phyloP scores from a whole-genome alignment of 2,329 filamentous ascomycete genomes.

The Phialocephala sp. region DNA sequence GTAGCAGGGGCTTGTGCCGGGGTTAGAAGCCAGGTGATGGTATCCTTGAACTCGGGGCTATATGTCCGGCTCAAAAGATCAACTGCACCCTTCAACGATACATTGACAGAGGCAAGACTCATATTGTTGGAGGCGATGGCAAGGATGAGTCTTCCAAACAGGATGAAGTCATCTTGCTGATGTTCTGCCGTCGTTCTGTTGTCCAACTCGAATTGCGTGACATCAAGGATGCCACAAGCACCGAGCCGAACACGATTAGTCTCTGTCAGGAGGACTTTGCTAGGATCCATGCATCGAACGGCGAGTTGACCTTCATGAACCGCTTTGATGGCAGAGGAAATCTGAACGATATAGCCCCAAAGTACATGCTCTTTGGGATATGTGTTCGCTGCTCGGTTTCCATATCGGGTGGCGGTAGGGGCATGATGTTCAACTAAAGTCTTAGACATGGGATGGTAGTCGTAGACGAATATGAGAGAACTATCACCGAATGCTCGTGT shows the following conservation, averaged over 20 bases:
- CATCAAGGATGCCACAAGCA: constrained; percentile 87
- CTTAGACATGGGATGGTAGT: constrained; percentile 90
- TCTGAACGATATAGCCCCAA: constrained; percentile 92
- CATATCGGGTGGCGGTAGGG: constrained; percentile 43
- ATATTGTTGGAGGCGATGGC: constrained; percentile 75
- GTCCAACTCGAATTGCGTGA: constrained; percentile 79
- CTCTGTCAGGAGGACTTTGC: constrained; percentile 87
- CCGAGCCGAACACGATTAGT: constrained; percentile 89
- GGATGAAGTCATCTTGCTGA: constrained; percentile 85
- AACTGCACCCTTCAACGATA: constrained; percentile 69
- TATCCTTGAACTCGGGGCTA: constrained; percentile 75
- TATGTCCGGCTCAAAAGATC: constrained; percentile 80
- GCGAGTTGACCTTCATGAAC: constrained; percentile 85
- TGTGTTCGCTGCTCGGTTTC: constrained; percentile 44
- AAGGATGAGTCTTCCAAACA: constrained; percentile 85
- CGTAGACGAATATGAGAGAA: constrained; percentile 90
- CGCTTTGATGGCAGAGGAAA: constrained; percentile 83
- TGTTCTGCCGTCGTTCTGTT: constrained; percentile 73
- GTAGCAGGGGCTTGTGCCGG: constrained; percentile 61
- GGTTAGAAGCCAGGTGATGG: constrained; percentile 80
- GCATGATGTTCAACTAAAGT: constrained; percentile 87
- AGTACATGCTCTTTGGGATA: constrained; percentile 72
- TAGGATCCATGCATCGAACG: constrained; percentile 83
- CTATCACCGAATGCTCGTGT: constrained; percentile 92
- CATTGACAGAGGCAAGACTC: constrained; percentile 47